A percentile compares a stretch with the other conserved stretches of the same genome.
Conservation (phyloP, 306 rosid species). For the Medicago ruthenica region DNA sequence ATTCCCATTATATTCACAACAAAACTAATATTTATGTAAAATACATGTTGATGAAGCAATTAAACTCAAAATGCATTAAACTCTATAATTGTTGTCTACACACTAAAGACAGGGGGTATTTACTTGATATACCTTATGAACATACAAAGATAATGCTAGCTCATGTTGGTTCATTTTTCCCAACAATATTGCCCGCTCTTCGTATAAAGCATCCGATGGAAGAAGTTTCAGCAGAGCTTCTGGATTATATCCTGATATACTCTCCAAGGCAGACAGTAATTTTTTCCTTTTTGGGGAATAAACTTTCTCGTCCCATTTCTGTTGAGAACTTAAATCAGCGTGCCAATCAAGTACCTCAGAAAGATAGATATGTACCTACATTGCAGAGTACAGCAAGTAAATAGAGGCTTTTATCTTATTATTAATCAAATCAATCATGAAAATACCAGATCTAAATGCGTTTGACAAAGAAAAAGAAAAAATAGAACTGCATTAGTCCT, state of each 20-base stretch:
- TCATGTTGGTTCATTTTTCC: constrained; percentile 98
- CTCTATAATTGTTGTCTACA: background rate
- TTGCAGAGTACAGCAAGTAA: constrained; percentile 38
- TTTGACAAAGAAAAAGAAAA: constrained; percentile 17
- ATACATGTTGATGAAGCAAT: constrained; percentile 43
- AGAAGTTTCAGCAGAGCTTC: constrained; percentile 84
- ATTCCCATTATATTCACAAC: constrained; percentile 37
- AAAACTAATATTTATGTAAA: constrained; percentile 31
- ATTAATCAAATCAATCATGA: constrained; percentile 30
- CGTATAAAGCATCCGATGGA: constrained; percentile 86
- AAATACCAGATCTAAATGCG: constrained; percentile 28
- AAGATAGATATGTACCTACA: constrained; percentile 86
- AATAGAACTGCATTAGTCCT: constrained; percentile 27
- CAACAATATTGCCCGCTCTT: constrained; percentile 90
- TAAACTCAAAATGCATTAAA: constrained; percentile 1
- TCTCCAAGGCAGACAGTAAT: constrained; percentile 78
- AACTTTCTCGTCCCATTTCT: constrained; percentile 87
- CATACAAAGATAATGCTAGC: constrained; percentile 88
- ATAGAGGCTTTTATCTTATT: background rate
- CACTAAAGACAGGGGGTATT: constrained; percentile 18
- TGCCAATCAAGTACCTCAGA: constrained; percentile 95
- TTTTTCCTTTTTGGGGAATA: constrained; percentile 84
- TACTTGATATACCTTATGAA: constrained; percentile 76
- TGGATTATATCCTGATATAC: constrained; percentile 84
- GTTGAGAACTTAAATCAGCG: constrained; percentile 71